phyloP scores from a whole-genome alignment of 176 grass and related monocot species.

The Triticum timopheevii region DNA sequence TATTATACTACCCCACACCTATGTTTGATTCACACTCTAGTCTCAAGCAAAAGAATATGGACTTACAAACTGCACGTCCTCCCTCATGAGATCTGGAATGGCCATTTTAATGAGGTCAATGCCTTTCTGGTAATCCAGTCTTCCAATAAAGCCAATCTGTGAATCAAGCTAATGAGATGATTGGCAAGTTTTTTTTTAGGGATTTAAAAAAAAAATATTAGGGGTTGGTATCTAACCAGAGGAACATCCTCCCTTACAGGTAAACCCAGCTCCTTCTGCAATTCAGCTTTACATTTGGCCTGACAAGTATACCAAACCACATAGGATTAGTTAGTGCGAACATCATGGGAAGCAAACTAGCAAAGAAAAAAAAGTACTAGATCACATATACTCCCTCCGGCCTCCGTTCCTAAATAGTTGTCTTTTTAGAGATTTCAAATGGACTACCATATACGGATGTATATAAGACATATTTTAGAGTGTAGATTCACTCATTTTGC shows the following conservation, averaged over 20 bases:
- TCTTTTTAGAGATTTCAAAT: too few species aligned
- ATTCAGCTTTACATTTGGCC: constrained; percentile 85
- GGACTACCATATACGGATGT: too few species aligned
- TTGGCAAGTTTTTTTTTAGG: background rate
- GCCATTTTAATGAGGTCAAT: constrained; percentile 78
- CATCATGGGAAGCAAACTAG: constrained; percentile 3
- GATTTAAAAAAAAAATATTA: background rate
- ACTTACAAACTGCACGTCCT: constrained; percentile 88
- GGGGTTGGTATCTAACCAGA: constrained; percentile 59
- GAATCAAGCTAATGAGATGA: constrained; percentile 39
- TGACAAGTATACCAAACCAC: constrained; percentile 27
- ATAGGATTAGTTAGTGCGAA: constrained; percentile 4
- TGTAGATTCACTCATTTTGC: too few species aligned
- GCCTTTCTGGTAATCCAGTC: constrained; percentile 97
- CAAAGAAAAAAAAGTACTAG: background rate
- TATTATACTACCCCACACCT: constrained; percentile 3
- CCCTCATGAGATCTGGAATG: constrained; percentile 67
- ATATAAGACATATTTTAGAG: too few species aligned
- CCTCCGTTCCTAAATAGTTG: too few species aligned
- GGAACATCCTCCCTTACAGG: constrained; percentile 62
- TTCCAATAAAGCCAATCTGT: constrained; percentile 99
- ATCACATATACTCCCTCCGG: background rate
- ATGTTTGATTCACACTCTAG: background rate
- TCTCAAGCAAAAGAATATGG: background rate
- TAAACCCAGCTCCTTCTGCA: constrained; percentile 84